Evolutionary conservation across 768 basidiomycete genomes (phyloP).

Genomic region (Pisolithus tinctorius): DNA sequence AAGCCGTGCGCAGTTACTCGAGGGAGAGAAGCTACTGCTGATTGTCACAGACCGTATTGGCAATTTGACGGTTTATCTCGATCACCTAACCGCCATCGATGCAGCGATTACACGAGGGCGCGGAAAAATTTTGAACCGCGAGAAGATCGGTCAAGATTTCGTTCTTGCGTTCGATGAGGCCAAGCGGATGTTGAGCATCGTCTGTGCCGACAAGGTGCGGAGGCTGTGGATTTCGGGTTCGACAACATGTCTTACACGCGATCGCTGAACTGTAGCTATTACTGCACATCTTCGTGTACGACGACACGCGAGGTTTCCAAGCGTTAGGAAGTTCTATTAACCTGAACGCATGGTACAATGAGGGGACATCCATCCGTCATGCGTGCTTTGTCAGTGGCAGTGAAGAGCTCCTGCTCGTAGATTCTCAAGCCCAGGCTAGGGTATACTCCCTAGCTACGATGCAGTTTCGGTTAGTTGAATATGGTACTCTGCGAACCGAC

Average conservation of each 20-base stretch:
- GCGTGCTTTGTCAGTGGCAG: slow-evolving; percentile 36
- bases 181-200: slow-evolving; percentile 37
- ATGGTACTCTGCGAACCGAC: not conserved
- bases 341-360: slow-evolving; percentile 36
- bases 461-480: slow-evolving; percentile 37
- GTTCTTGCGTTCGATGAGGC: slow-evolving; percentile 42
- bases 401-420: slow-evolving; percentile 44
- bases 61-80: slow-evolving; percentile 30
- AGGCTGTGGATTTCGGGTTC: not conserved
- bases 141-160: slow-evolving; percentile 34
- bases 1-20: slow-evolving; percentile 33
- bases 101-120: slow-evolving; percentile 18
- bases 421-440: slow-evolving; percentile 31
- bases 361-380: slow-evolving; percentile 21
- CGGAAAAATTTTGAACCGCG: slow-evolving; percentile 28
- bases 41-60: slow-evolving; percentile 26
- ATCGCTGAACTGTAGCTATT: slow-evolving; percentile 13
- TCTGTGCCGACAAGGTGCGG: slow-evolving; percentile 32
- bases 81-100: slow-evolving; percentile 21
- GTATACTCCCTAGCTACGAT: slow-evolving; percentile 43
- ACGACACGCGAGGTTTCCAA: slow-evolving; percentile 36
- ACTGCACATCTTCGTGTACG: slow-evolving; percentile 39
- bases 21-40: slow-evolving; percentile 33
- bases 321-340: slow-evolving; percentile 33
- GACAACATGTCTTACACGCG: not conserved